A percentile compares a stretch with the other conserved stretches of the same genome.
Evolutionary conservation across 2,329 filamentous ascomycete genomes (phyloP).

Genomic region (Fusarium robinianum): DNA sequence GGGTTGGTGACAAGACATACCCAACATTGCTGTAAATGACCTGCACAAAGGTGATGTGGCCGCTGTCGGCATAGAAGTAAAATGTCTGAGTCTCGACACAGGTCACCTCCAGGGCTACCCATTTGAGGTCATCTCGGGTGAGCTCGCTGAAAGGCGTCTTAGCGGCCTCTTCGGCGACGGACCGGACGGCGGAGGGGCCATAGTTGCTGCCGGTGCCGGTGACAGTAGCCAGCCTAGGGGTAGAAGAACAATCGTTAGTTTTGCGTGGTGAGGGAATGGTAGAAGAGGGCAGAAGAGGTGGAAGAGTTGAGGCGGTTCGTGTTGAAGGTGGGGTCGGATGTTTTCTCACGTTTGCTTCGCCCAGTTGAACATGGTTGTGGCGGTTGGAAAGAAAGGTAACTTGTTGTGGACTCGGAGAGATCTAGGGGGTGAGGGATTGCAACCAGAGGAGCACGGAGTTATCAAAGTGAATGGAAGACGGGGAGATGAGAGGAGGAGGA

Average conservation of each 20-base stretch:
- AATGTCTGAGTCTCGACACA: constrained; percentile 95
- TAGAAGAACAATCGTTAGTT: constrained; percentile 26
- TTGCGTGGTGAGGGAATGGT: constrained; percentile 11
- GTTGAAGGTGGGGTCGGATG: constrained; percentile 4
- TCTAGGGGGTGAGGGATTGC: too few species aligned
- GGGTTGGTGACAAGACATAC: constrained; percentile 56
- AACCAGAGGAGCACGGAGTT: too few species aligned
- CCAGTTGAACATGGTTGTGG: constrained; percentile 82
- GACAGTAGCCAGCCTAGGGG: constrained; percentile 69
- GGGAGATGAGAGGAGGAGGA: too few species aligned
- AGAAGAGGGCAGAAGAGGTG: constrained; percentile 9
- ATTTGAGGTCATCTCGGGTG: constrained; percentile 77
- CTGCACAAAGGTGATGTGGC: constrained; percentile 78
- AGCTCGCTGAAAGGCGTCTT: constrained; percentile 80
- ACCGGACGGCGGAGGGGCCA: constrained; percentile 82
- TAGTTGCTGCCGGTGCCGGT: constrained; percentile 95
- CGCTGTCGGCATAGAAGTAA: constrained; percentile 82
- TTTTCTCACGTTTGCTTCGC: constrained; percentile 80
- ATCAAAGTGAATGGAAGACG: too few species aligned
- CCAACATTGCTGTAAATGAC: constrained; percentile 97
- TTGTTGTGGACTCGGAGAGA: too few species aligned
- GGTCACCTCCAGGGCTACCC: constrained; percentile 80
- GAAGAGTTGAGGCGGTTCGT: constrained; percentile 15
- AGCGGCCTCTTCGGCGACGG: constrained; percentile 80
- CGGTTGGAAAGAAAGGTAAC: background rate